These are phyloP conservation scores for Linanthus parryae DNA, from an alignment of 148 eudicot species.

Conservation along the genomic window DNA sequence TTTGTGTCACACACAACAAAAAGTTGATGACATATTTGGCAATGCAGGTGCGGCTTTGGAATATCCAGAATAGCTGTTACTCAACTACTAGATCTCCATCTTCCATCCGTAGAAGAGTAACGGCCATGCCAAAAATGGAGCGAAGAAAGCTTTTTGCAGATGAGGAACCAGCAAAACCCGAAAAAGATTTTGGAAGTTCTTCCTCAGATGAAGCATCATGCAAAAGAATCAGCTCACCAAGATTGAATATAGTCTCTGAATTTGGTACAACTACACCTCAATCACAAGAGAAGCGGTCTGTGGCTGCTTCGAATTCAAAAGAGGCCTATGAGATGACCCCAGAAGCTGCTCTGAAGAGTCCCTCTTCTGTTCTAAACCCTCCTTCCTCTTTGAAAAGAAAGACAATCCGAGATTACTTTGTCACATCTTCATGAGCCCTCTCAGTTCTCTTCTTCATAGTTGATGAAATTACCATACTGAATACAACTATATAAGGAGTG, in stretches of 20 bases:
- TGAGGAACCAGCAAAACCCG: constrained; percentile 13
- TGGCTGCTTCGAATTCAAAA: constrained; percentile 19
- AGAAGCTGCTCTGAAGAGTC: constrained; percentile 59
- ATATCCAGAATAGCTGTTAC: constrained; percentile 45
- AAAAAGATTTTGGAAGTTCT: constrained; percentile 17
- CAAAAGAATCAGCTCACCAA: constrained; percentile 15
- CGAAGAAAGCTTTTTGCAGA: constrained; percentile 33
- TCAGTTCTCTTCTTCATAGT: background rate
- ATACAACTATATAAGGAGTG: too few species aligned
- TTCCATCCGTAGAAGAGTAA: constrained; percentile 48
- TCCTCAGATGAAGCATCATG: constrained; percentile 11
- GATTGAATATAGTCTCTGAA: constrained; percentile 32
- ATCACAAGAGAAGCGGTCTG: constrained; percentile 24
- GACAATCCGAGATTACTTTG: constrained; percentile 83
- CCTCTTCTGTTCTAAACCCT: constrained; percentile 76
- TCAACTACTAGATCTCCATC: constrained; percentile 52
- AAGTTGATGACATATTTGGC: background rate
- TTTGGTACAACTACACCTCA: constrained; percentile 51
- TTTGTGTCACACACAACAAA: background rate
- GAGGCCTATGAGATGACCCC: constrained; percentile 53
- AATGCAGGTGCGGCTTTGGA: constrained; percentile 79
- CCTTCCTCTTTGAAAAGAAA: constrained; percentile 74
- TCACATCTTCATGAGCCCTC: constrained; percentile 13
- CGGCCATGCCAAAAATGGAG: constrained; percentile 33
- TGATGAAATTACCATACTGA: too few species aligned